phyloP scores from a whole-genome alignment of 768 basidiomycete genomes.

The Roridomyces roridus region DNA sequence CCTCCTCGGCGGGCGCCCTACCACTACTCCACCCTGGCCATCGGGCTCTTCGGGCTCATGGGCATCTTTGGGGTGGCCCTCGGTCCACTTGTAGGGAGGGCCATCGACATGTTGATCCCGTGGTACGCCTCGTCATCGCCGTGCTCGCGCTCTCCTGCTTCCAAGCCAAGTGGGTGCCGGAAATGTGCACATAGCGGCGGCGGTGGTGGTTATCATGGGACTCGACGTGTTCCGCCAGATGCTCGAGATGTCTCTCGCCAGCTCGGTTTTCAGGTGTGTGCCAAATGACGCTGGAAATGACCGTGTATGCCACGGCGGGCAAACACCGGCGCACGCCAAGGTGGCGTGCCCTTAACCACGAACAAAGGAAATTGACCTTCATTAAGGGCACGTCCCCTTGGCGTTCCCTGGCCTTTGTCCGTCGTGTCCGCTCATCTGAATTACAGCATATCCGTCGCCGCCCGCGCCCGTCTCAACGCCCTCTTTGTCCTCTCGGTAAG shows the following conservation, averaged over 20 bases:
- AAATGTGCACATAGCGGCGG: conserved; percentile 71
- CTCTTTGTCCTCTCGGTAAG: conserved; percentile 72
- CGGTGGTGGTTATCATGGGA: conserved; percentile 72
- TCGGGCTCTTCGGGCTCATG: conserved; percentile 77
- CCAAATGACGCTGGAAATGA: conserved; percentile 71
- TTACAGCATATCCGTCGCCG: conserved; percentile 47
- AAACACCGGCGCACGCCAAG: too few species aligned
- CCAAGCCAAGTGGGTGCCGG: conserved; percentile 73
- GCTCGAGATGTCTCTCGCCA: conserved; percentile 70
- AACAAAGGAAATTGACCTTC: too few species aligned
- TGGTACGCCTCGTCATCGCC: conserved; percentile 78
- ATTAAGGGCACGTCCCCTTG: too few species aligned
- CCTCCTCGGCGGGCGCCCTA: conserved; percentile 65
- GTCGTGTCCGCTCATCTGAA: conserved; percentile 24
- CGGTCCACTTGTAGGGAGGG: conserved; percentile 71
- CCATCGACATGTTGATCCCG: conserved; percentile 73
- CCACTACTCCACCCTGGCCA: conserved; percentile 52
- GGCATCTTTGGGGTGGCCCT: conserved; percentile 74
- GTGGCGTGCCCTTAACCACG: too few species aligned
- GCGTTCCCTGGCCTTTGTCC: too few species aligned
- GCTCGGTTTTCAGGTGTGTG: conserved; percentile 59
- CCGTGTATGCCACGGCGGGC: too few species aligned
- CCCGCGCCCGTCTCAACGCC: conserved; percentile 78
- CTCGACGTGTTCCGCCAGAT: conserved; percentile 79
- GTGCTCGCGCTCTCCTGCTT: conserved; percentile 53